phyloP scores from a whole-genome alignment of 768 basidiomycete species.

The Bullera alba region DNA sequence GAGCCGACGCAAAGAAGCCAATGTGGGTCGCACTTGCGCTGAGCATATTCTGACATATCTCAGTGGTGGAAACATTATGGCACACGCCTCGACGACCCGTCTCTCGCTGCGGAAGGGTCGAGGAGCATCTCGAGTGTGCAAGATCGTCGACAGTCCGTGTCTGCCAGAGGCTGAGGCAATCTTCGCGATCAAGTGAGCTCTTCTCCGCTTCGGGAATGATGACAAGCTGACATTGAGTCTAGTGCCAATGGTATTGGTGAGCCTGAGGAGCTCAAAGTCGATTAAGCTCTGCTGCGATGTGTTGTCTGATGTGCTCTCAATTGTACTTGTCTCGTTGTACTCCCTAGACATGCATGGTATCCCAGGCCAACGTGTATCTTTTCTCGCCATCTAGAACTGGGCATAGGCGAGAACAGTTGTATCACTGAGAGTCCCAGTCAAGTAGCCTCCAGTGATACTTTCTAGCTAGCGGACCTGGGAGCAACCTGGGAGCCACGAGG shows the following conservation, averaged over 20 bases:
- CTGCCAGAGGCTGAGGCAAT: conserved; percentile 92
- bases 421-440: no score
- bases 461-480: no score
- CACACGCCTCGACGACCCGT: conserved; percentile 94
- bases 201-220: background rate
- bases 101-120: conserved; percentile 87
- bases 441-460: no score
- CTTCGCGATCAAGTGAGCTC: conserved; percentile 66
- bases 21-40: conserved; percentile 49
- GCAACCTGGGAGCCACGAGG: no score
- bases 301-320: background rate
- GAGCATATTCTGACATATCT: background rate
- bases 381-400: no score
- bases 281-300: background rate
- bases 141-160: conserved; percentile 97
- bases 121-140: conserved; percentile 85
- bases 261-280: conserved; percentile 61
- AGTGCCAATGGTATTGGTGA: conserved; percentile 85
- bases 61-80: conserved; percentile 91
- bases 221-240: conserved; percentile 6
- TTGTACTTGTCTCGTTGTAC: background rate
- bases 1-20: conserved; percentile 91
- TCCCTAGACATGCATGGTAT: background rate
- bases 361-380: no score
- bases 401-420: no score